Evolutionary conservation across 495 filamentous ascomycete species (phyloP).

Genomic region (Aspergillus sclerotioniger): DNA sequence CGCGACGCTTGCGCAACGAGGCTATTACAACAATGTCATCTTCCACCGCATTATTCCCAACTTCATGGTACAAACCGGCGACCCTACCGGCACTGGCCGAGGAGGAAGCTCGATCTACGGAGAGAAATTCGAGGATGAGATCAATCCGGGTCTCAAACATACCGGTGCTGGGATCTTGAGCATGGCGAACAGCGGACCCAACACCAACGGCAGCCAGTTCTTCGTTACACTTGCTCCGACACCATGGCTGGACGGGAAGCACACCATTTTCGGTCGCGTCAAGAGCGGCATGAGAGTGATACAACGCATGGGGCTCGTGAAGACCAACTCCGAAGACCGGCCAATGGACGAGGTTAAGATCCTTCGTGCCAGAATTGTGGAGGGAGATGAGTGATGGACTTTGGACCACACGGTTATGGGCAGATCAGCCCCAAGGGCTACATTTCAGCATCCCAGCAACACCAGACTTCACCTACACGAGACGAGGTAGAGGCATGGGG

Average conservation of each 20-base stretch:
- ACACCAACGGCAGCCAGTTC: conserved; percentile 86
- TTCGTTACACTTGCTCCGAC: conserved; percentile 95
- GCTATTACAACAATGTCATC: conserved; percentile 80
- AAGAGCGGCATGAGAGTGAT: conserved; percentile 81
- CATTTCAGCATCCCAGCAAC: conserved; percentile 2
- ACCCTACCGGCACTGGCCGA: conserved; percentile 93
- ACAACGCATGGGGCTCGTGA: conserved; percentile 86
- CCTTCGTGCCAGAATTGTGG: conserved; percentile 63
- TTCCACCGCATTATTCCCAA: conserved; percentile 95
- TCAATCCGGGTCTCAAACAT: conserved; percentile 73
- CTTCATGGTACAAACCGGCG: conserved; percentile 97
- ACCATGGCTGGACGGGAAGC: conserved; percentile 95
- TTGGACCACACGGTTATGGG: neutral
- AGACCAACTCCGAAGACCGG: conserved; percentile 76
- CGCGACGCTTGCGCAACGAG: conserved; percentile 66
- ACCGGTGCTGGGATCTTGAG: conserved; percentile 90
- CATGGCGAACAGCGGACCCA: conserved; percentile 94
- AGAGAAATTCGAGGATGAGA: conserved; percentile 94
- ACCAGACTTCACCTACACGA: neutral
- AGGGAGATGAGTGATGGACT: conserved; percentile 44
- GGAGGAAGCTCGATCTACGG: conserved; percentile 91
- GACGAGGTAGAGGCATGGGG: neutral
- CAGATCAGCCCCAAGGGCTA: neutral
- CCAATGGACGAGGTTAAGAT: conserved; percentile 85
- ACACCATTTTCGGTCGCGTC: conserved; percentile 95